These are phyloP conservation scores for Echites panduratus DNA, from an alignment of 257 asterid genomes.

Conservation along the genomic window DNA sequence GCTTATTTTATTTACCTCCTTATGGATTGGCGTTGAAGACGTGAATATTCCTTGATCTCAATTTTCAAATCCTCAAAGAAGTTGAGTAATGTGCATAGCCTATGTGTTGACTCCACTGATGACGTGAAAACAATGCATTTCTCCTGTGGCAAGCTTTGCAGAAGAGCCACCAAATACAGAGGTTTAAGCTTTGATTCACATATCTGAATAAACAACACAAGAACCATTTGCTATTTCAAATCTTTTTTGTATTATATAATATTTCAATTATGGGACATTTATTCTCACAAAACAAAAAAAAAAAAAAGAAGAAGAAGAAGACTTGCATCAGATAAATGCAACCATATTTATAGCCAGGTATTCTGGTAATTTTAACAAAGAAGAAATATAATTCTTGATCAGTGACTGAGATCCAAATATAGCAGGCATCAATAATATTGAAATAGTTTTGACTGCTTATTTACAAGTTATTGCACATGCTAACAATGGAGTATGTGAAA, in stretches of 20 bases:
- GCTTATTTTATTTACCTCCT: conserved; percentile 53
- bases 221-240: neutral
- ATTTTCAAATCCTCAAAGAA: conserved; percentile 54
- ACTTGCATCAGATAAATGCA: neutral
- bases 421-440: neutral
- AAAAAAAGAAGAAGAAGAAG: no score
- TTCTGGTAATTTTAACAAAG: neutral
- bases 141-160: conserved; percentile 61
- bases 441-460: neutral
- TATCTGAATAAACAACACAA: conserved; percentile 41
- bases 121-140: conserved; percentile 86
- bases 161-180: conserved; percentile 68
- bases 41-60: conserved; percentile 74
- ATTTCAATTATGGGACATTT: neutral
- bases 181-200: conserved; percentile 81
- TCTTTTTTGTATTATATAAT: neutral
- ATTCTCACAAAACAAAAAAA: neutral
- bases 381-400: neutral
- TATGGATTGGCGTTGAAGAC: conserved; percentile 72
- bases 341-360: neutral
- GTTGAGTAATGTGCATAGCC: conserved; percentile 61
- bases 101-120: conserved; percentile 81
- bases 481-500: neutral
- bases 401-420: neutral
- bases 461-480: neutral